A percentile compares a stretch with the other conserved stretches of the same genome.
phyloP scores from a whole-genome alignment of 2,329 filamentous ascomycete genomes.

The Magnaporthiopsis rhizophila region DNA sequence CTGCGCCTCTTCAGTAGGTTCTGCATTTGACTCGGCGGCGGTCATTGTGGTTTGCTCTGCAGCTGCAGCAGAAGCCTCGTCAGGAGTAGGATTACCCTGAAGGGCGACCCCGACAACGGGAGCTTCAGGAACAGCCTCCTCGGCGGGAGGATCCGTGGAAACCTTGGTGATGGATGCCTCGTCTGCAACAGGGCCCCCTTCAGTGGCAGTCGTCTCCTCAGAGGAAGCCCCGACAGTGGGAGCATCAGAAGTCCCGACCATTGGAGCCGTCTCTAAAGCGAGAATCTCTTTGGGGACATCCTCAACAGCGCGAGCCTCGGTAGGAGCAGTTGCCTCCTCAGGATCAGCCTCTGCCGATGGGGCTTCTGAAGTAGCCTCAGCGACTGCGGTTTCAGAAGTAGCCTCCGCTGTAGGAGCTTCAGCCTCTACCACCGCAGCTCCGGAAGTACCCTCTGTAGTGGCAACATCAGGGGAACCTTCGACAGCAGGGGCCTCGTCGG shows the following conservation, averaged over 20 bases:
- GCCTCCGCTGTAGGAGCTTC: background rate
- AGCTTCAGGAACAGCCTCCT: constrained; percentile 5
- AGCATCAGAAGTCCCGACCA: background rate
- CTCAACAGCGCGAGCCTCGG: background rate
- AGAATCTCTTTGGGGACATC: background rate
- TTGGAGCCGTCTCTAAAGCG: background rate
- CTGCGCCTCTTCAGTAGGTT: no score
- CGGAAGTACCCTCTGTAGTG: background rate
- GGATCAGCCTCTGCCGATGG: background rate
- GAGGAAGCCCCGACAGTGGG: background rate
- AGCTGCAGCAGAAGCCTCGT: constrained; percentile 8
- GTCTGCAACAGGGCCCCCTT: constrained; percentile 2
- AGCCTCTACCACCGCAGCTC: background rate
- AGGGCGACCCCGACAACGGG: background rate
- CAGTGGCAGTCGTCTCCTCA: constrained; percentile 5
- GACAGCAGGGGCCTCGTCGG: background rate
- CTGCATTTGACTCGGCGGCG: constrained; percentile 3
- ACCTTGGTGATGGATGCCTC: constrained; percentile 5
- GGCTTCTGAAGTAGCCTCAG: background rate
- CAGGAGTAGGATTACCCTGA: constrained; percentile 8
- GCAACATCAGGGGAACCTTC: background rate
- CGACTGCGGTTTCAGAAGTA: background rate
- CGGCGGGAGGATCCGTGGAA: constrained; percentile 8
- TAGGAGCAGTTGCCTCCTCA: background rate
- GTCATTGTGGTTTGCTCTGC: constrained; percentile 9